Base-by-base conservation (phyloP, 495 filamentous ascomycete species). In the Delitschia confertaspora region DNA sequence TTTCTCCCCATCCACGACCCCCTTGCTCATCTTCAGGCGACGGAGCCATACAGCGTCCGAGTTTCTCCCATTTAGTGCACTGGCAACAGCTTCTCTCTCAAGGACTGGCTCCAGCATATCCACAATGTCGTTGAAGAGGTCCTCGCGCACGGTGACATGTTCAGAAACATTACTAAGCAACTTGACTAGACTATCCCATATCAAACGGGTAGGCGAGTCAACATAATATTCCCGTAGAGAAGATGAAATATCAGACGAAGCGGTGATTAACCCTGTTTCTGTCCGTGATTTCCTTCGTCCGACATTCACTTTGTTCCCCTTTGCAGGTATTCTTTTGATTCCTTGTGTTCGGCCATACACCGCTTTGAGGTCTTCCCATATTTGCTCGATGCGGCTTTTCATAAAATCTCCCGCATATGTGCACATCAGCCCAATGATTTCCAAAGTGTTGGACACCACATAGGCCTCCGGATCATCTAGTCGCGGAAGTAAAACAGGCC, bases 331-430 rank as follows among this genome's bases (percentile, higher is more conserved):
- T 32, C 9, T 30, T 7, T 22, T 25, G 16, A 10, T 26, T 40
- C 17, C 27, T 30, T 9, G 30, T 29, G 38, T 26, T 42, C 27
- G 38, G 24, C n/a, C 20, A 22, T 55, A 24, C 7, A 55, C 32
- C 9, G 33, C 18, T 39, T 38, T 49, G 53, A 81, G 54, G 51
- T 72, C 56, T 25, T 66, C 61, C 78, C 86, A 95, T 40, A 83
- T 79, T 3, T 68, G 69, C 59, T 77, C 75, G 18, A 91, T 72
- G 19, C 89, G 67, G 0, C 69, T 74, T 13, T 66, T 66, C 61
- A 95, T 73, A 63, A 96, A 98, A 42, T 89, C 82, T 0, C 88
- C 88, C 0, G 85, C 85, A 9, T 69, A 59, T 34, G 60, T 55
- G 39, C 78, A 79, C 39, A 94, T 69, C 33, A 63, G 64, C 29